Conservation (phyloP, 768 basidiomycete species). For the Leccinum pellstonianum region DNA sequence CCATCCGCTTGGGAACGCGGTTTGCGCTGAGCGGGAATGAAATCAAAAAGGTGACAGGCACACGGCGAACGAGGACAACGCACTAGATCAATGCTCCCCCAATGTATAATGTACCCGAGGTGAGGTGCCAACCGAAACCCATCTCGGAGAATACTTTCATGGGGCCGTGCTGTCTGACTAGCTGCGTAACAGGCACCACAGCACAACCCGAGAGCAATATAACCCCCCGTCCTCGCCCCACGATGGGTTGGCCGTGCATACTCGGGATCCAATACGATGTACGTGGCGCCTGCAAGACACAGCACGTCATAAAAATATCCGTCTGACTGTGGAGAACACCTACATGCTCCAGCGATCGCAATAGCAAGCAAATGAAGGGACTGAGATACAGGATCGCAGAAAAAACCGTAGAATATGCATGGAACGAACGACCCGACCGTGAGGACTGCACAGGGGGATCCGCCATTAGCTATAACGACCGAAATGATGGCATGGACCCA, state of each 20-base stretch:
- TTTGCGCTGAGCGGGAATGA: constrained; percentile 64
- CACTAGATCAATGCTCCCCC: constrained; percentile 80
- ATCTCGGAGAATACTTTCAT: constrained; percentile 54
- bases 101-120: constrained; percentile 75
- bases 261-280: constrained; percentile 74
- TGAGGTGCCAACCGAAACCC: constrained; percentile 69
- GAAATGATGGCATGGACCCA: constrained; percentile 15
- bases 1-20: constrained; percentile 73
- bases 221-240: constrained; percentile 72
- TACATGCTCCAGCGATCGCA: constrained; percentile 55
- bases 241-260: constrained; percentile 76
- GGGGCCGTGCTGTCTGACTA: constrained; percentile 57
- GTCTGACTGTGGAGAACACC: constrained; percentile 26
- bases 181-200: constrained; percentile 67
- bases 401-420: constrained; percentile 75
- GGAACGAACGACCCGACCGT: constrained; percentile 80
- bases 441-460: constrained; percentile 41
- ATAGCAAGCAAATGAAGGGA: constrained; percentile 55
- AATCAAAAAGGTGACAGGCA: constrained; percentile 24
- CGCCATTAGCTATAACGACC: background rate
- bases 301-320: constrained; percentile 4
- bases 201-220: constrained; percentile 75
- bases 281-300: constrained; percentile 52
- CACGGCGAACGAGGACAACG: constrained; percentile 40
- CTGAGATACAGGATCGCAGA: constrained; percentile 56